phyloP scores from a whole-genome alignment of 2,329 filamentous ascomycete genomes.

The Arachnomyces sp. region DNA sequence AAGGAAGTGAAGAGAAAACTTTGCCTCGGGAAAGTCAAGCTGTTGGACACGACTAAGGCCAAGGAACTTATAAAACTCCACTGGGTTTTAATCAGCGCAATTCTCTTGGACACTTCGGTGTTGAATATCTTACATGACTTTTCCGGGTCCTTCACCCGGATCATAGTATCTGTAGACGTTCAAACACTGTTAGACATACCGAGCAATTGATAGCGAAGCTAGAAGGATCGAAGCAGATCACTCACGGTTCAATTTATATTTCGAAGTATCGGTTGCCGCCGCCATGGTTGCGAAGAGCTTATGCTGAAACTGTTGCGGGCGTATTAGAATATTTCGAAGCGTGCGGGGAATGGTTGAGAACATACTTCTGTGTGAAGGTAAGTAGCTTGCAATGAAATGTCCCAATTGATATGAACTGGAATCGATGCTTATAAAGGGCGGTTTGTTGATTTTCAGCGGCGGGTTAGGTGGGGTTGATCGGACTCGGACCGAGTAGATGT shows the following conservation, averaged over 20 bases:
- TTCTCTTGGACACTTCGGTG: neutral
- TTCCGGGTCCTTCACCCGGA: constrained; percentile 91
- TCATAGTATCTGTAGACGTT: constrained; percentile 47
- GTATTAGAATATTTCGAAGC: too few species aligned
- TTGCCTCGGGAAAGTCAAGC: constrained; percentile 72
- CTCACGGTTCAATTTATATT: constrained; percentile 58
- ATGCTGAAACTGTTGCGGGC: too few species aligned
- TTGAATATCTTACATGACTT: constrained; percentile 50
- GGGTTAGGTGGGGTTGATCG: too few species aligned
- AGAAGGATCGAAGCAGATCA: constrained; percentile 16
- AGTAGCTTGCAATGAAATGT: too few species aligned
- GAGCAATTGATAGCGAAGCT: constrained; percentile 10
- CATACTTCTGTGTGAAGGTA: too few species aligned
- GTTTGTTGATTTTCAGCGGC: too few species aligned
- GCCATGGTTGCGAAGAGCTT: constrained; percentile 37
- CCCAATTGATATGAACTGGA: too few species aligned
- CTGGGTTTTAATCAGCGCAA: constrained; percentile 26
- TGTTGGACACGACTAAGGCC: constrained; percentile 79
- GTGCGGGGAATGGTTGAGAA: too few species aligned
- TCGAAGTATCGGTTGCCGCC: constrained; percentile 49
- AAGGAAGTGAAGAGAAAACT: constrained; percentile 94
- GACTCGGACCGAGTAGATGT: too few species aligned
- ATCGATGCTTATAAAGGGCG: too few species aligned
- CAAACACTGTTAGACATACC: constrained; percentile 16
- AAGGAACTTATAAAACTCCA: constrained; percentile 91